Evolutionary conservation across 768 basidiomycete genomes (phyloP).

Genomic region (Auriculariales sp.): DNA sequence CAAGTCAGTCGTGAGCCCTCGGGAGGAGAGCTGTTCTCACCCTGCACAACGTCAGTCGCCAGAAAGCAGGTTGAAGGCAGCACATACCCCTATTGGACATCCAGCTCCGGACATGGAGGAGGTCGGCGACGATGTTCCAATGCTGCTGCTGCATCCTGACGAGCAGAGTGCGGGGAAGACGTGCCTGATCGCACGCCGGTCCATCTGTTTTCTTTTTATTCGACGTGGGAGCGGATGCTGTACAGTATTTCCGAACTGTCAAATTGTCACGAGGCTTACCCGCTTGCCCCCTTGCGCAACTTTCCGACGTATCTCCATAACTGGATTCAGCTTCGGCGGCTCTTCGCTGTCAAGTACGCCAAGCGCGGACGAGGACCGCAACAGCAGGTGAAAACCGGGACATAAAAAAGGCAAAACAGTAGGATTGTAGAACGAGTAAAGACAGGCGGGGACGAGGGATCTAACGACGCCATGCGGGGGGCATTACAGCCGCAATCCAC

Average conservation of each 20-base stretch:
- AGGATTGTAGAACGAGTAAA: too few relatives aligned
- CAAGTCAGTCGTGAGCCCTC: background rate
- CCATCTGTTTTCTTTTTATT: background rate
- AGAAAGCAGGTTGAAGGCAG: background rate
- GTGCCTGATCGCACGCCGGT: background rate
- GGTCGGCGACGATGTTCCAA: slow-evolving; percentile 27
- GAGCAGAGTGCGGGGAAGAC: background rate
- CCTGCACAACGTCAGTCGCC: background rate
- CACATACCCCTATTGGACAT: slow-evolving; percentile 43
- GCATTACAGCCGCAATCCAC: too few relatives aligned
- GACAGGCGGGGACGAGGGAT: too few relatives aligned
- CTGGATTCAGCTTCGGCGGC: slow-evolving; percentile 24
- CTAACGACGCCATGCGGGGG: too few relatives aligned
- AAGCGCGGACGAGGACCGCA: too few relatives aligned
- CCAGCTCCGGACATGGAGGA: slow-evolving; percentile 45
- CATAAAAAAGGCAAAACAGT: too few relatives aligned
- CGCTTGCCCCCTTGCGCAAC: background rate
- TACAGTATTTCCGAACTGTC: background rate
- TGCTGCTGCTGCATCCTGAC: slow-evolving; percentile 1
- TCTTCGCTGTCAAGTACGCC: too few relatives aligned
- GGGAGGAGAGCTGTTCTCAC: background rate
- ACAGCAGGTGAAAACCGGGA: too few relatives aligned
- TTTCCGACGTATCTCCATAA: slow-evolving; percentile 11
- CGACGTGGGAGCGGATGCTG: background rate
- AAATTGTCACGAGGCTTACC: background rate